Percentiles rank a stretch among this genome's conserved stretches.
Conservation (phyloP, 2,329 filamentous ascomycete genomes). For the Ophiostoma himal-ulmi region DNA sequence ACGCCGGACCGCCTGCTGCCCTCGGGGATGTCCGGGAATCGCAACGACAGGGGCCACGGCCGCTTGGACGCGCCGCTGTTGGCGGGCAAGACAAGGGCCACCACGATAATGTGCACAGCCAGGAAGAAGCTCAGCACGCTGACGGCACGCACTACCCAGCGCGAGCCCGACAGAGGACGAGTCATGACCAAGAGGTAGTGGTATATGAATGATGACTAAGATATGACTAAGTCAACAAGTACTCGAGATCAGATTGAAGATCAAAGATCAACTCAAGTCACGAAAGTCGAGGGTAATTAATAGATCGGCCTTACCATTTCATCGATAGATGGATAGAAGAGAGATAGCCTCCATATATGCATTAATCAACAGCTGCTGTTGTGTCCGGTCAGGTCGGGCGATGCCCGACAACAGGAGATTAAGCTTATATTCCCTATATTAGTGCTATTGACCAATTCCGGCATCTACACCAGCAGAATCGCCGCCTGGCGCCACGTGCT, state of each 20-base stretch:
- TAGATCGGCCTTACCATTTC: neutral
- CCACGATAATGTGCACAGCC: conserved; percentile 15
- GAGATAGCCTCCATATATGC: neutral
- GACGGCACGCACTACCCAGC: conserved; percentile 22
- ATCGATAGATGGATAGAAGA: neutral
- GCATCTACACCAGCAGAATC: conserved; percentile 4
- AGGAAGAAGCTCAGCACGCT: conserved; percentile 19
- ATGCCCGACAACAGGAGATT: neutral
- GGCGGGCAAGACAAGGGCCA: neutral
- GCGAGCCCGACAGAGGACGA: neutral
- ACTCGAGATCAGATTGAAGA: neutral
- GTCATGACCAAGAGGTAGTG: too few relatives aligned
- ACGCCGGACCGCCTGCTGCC: conserved; percentile 15
- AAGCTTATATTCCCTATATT: neutral
- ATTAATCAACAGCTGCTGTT: neutral
- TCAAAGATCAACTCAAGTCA: neutral
- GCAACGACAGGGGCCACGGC: conserved; percentile 20
- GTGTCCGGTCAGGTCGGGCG: neutral
- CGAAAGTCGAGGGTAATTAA: too few relatives aligned
- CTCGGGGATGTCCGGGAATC: conserved; percentile 13
- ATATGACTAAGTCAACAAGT: neutral
- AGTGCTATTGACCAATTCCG: conserved; percentile 8
- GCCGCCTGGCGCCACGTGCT: conserved; percentile 1
- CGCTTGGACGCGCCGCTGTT: neutral
- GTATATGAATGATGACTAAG: neutral